These are phyloP conservation scores for Striga hermonthica DNA, from an alignment of 305 asterid genomes.

Conservation along the genomic window DNA sequence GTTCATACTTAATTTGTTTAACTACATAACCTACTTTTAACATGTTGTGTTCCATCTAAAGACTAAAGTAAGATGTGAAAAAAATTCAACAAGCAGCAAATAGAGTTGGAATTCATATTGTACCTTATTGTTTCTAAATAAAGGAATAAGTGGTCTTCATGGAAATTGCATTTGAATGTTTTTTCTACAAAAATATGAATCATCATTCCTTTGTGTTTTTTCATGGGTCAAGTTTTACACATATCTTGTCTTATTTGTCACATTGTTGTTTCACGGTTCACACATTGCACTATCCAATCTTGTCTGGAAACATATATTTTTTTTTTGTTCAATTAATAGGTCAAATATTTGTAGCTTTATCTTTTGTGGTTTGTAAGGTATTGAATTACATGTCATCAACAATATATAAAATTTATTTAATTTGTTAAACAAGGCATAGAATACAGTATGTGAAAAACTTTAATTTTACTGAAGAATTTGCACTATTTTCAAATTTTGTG, in stretches of 20 bases:
- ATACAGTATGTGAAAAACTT: too few species aligned
- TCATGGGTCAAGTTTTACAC: constrained; percentile 28
- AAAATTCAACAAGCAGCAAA: too few species aligned
- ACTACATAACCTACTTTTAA: too few species aligned
- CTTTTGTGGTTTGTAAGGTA: too few species aligned
- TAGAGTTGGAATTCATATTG: not conserved
- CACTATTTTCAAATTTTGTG: too few species aligned
- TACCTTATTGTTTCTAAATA: constrained; percentile 12
- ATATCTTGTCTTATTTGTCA: constrained; percentile 28
- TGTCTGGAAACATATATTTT: not conserved
- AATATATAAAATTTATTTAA: not conserved
- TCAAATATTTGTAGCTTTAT: too few species aligned
- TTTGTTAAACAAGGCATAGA: too few species aligned
- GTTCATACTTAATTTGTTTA: too few species aligned
- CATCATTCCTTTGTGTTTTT: constrained; percentile 24
- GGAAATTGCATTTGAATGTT: constrained; percentile 1
- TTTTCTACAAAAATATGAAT: constrained; percentile 21
- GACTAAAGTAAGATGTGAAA: not conserved
- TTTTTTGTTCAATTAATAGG: not conserved
- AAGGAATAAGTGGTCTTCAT: constrained; percentile 19
- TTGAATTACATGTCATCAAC: not conserved
- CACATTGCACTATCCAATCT: not conserved
- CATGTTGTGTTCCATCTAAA: not conserved
- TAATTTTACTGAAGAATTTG: too few species aligned
- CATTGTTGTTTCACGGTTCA: not conserved